Evolutionary conservation across 2,329 filamentous ascomycete genomes (phyloP), one percentile per base, ranked within the genome.

Genomic region (Lasiodiplodia sp.): DNA sequence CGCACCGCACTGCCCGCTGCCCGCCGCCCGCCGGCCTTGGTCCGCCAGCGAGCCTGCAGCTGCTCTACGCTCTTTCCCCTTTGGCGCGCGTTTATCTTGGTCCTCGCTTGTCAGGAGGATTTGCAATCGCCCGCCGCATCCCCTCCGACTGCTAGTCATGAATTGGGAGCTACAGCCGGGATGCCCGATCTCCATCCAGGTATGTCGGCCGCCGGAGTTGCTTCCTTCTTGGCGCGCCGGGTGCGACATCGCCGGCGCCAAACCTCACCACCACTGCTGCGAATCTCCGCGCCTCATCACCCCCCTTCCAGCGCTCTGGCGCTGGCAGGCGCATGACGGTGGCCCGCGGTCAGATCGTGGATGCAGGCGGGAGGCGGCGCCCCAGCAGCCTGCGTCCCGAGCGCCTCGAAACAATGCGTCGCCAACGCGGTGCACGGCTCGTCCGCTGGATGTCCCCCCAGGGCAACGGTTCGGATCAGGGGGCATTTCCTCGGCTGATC

Each of bases 401-500:
- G 65, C 65, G 53, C 58, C 65, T 12, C 65, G 25, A 58, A 58
- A 58, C 53, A 37, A 11, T 34, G 64, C 64, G 31, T 21, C 55
- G n/a, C 44, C 25, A n/a, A 28, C 23, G 64, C 40, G 38, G 64
- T 38, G 65, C 65, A 67, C 65, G 52, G 65, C 65, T 67, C 55
- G 53, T 58, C 53, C 38, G 6, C 38, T 60, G 65, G 53, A 58
- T 28, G 53, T 28, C 25, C 51, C 66, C 67, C 67, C 58, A 40
- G 56, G 37, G 49, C 49, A 64, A 64, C 58, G 57, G 67, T 63
- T 64, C 67, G 57, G 67, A 60, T 60, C 60, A 60, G 60, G 67
- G 67, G 67, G 56, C 66, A 58, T 37, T 68, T 68, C 38, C 56
- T 68, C 67, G 67, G 67, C 57, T 68, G 67, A 68, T 68, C 67